Conservation (phyloP, 2,329 filamentous ascomycete genomes). For the Xylariaceae sp. region DNA sequence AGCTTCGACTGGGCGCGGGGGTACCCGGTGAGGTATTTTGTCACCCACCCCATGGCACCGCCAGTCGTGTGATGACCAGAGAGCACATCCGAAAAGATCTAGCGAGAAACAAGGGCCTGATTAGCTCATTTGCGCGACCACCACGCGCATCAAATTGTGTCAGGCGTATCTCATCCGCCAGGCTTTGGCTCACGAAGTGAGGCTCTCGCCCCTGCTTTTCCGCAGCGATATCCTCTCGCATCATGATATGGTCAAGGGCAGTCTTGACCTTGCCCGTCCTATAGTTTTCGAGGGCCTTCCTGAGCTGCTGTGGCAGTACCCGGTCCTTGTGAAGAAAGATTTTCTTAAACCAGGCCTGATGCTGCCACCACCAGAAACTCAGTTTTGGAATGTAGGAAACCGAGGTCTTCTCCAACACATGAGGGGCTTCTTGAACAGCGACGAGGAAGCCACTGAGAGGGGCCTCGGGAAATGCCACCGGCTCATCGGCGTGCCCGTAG, state of each 20-base stretch:
- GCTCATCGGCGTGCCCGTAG: background rate
- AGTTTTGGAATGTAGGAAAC: background rate
- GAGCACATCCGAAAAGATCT: slow-evolving; percentile 10
- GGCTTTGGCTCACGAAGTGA: background rate
- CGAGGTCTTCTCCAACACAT: slow-evolving; percentile 1
- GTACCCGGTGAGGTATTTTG: slow-evolving; percentile 8
- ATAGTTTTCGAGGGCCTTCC: background rate
- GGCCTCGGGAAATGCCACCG: slow-evolving; percentile 3
- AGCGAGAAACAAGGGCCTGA: background rate
- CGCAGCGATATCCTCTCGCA: background rate
- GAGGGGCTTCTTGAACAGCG: background rate
- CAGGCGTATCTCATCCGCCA: slow-evolving; percentile 1
- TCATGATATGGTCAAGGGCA: slow-evolving; percentile 2
- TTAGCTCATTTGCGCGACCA: background rate
- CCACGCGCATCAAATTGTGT: too few species aligned
- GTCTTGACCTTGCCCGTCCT: background rate
- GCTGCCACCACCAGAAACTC: slow-evolving; percentile 5
- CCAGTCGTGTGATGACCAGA: slow-evolving; percentile 16
- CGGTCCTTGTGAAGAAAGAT: background rate
- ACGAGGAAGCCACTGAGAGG: background rate
- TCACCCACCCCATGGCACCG: slow-evolving; percentile 3
- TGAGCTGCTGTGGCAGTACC: background rate
- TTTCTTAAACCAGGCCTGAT: slow-evolving; percentile 4
- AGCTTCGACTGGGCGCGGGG: slow-evolving; percentile 4
- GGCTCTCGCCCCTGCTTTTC: slow-evolving; percentile 5